Evolutionary conservation across 2,329 filamentous ascomycete genomes (phyloP).

Genomic region (Arthrocladium fulminans): DNA sequence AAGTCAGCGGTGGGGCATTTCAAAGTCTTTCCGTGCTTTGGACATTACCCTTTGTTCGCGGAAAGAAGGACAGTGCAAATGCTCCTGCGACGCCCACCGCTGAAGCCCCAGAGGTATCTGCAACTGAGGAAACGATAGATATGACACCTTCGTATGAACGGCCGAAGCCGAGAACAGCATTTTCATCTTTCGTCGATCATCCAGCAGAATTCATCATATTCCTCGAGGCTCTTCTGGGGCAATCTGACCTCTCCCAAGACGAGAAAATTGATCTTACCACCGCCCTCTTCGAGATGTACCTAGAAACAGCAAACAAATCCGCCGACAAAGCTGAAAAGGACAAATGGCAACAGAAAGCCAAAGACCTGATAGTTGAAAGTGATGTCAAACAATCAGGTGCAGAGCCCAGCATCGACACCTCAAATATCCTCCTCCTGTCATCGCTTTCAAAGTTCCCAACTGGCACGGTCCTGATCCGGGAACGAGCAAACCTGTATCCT

Average conservation of each 20-base stretch:
- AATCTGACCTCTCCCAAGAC: slow-evolving; percentile 59
- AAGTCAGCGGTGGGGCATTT: slow-evolving; percentile 62
- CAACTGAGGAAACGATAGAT: slow-evolving; percentile 19
- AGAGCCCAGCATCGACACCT: slow-evolving; percentile 68
- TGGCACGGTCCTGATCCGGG: slow-evolving; percentile 83
- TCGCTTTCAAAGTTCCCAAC: slow-evolving; percentile 84
- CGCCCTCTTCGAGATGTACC: slow-evolving; percentile 95
- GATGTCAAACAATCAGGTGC: slow-evolving; percentile 56
- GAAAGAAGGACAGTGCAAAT: slow-evolving; percentile 38
- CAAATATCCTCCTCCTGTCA: slow-evolving; percentile 85
- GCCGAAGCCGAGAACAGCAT: slow-evolving; percentile 78
- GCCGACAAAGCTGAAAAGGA: slow-evolving; percentile 55
- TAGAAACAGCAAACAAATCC: slow-evolving; percentile 74
- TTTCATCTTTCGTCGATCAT: slow-evolving; percentile 94
- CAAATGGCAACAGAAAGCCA: slow-evolving; percentile 85
- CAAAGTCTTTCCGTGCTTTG: slow-evolving; percentile 79
- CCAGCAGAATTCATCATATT: slow-evolving; percentile 86
- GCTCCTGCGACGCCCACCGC: slow-evolving; percentile 48
- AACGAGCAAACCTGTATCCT: slow-evolving; percentile 82
- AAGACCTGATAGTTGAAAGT: slow-evolving; percentile 60
- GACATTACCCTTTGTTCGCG: slow-evolving; percentile 76
- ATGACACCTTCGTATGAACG: slow-evolving; percentile 56
- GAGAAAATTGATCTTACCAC: slow-evolving; percentile 85
- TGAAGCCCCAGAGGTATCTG: slow-evolving; percentile 24
- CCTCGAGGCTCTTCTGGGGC: slow-evolving; percentile 74